Percentiles rank a stretch among this genome's conserved stretches.
These are phyloP conservation scores for Colletotrichum sansevieriae DNA, from an alignment of 2,329 filamentous ascomycete genomes.

Conservation along the genomic window DNA sequence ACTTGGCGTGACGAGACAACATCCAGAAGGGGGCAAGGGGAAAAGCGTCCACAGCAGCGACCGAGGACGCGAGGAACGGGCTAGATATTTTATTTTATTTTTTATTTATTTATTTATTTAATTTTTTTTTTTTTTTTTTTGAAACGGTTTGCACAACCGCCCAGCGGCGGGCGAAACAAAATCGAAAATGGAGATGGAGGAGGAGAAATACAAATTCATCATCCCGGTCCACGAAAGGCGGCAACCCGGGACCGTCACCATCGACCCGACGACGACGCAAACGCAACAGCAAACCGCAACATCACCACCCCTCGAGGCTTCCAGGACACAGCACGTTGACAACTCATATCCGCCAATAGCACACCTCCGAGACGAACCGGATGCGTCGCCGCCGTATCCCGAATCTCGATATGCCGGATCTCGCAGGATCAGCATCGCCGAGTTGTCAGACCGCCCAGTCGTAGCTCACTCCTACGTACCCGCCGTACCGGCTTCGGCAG, in stretches of 20 bases:
- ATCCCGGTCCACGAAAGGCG: slow-evolving; percentile 35
- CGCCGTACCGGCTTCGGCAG: slow-evolving; percentile 15
- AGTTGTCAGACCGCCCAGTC: slow-evolving; percentile 8
- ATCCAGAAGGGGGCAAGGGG: not conserved
- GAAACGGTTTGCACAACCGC: not conserved
- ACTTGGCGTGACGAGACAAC: slow-evolving; percentile 16
- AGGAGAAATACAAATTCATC: slow-evolving; percentile 41
- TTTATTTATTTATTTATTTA: too few species aligned
- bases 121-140: too few species aligned
- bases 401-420: not conserved
- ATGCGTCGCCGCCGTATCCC: slow-evolving; percentile 25
- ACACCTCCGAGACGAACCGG: slow-evolving; percentile 19
- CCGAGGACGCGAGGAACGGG: not conserved
- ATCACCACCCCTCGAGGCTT: slow-evolving; percentile 14
- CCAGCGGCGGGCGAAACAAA: slow-evolving; percentile 4
- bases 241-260: slow-evolving; percentile 25
- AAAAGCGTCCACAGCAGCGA: not conserved
- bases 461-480: not conserved
- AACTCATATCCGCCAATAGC: slow-evolving; percentile 26
- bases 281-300: not conserved
- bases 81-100: not conserved
- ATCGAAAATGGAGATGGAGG: slow-evolving; percentile 32
- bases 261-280: slow-evolving; percentile 7
- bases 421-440: slow-evolving; percentile 15
- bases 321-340: slow-evolving; percentile 36